Percentiles rank a stretch among this genome's conserved stretches.
phyloP scores from a whole-genome alignment of 371 early-diverging fungal genomes.

The Circinella minor region DNA sequence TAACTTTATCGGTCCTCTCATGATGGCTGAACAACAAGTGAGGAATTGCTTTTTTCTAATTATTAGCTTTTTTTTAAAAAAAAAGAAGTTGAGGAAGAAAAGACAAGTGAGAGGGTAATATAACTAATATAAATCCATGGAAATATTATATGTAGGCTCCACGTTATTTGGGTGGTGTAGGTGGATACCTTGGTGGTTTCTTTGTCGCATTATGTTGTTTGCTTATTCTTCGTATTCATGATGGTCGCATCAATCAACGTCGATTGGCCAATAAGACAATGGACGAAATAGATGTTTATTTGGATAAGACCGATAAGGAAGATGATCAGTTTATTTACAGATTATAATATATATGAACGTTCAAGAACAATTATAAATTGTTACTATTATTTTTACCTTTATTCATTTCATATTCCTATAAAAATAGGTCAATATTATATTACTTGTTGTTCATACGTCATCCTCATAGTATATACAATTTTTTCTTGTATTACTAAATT shows the following conservation, averaged over 20 bases:
- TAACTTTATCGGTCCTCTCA: constrained; percentile 23
- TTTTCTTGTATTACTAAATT: too few species aligned
- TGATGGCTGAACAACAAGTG: constrained; percentile 16
- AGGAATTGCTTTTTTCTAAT: too few species aligned
- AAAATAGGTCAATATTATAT: too few species aligned
- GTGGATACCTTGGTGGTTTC: constrained; percentile 17
- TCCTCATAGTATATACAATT: too few species aligned
- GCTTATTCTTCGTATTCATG: constrained; percentile 18
- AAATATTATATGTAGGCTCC: constrained; percentile 7
- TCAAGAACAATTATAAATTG: too few species aligned
- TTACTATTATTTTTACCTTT: too few species aligned
- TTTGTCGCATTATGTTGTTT: constrained; percentile 14
- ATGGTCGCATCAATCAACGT: constrained; percentile 19
- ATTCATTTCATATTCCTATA: too few species aligned
- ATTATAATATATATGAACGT: constrained; percentile 9
- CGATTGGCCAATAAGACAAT: constrained; percentile 16
- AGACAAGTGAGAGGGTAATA: too few species aligned
- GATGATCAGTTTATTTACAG: constrained; percentile 36
- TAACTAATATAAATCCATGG: too few species aligned
- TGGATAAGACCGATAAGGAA: constrained; percentile 34
- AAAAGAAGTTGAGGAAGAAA: too few species aligned
- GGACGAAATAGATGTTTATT: constrained; percentile 16
- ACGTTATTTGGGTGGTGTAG: constrained; percentile 25
- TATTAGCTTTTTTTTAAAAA: too few species aligned
- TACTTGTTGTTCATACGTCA: too few species aligned